phyloP scores from a whole-genome alignment of 768 basidiomycete species.

The Pleurotus giganteus region DNA sequence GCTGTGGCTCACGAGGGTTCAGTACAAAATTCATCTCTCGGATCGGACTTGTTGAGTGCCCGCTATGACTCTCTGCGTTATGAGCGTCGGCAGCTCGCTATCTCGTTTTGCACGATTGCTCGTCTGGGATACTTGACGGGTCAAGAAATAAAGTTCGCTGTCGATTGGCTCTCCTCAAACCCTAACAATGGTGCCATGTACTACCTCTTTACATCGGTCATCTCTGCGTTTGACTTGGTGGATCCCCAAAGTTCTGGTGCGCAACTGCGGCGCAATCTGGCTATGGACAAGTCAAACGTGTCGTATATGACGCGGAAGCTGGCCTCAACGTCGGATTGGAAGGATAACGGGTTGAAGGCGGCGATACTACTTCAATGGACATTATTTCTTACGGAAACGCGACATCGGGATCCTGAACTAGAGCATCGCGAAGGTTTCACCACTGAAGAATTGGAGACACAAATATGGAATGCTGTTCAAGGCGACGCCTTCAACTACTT shows the following conservation, averaged over 20 bases:
- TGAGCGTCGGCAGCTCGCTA: slow-evolving; percentile 67
- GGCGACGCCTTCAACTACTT: slow-evolving; percentile 80
- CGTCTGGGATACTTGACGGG: slow-evolving; percentile 60
- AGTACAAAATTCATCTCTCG: slow-evolving; percentile 50
- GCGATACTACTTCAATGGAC: slow-evolving; percentile 84
- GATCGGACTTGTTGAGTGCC: slow-evolving; percentile 63
- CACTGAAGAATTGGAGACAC: slow-evolving; percentile 77
- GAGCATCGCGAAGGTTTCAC: slow-evolving; percentile 65
- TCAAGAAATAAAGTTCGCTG: slow-evolving; percentile 56
- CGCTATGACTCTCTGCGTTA: slow-evolving; percentile 72
- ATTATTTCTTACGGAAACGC: slow-evolving; percentile 74
- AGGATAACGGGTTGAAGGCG: slow-evolving; percentile 67
- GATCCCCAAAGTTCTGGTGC: slow-evolving; percentile 50
- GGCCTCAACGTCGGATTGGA: slow-evolving; percentile 56
- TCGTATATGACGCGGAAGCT: slow-evolving; percentile 61
- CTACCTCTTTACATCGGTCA: slow-evolving; percentile 64
- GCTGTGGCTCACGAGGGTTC: slow-evolving; percentile 3
- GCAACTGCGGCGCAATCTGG: slow-evolving; percentile 43
- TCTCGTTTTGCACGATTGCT: slow-evolving; percentile 60
- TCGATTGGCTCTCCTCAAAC: slow-evolving; percentile 70
- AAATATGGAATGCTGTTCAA: slow-evolving; percentile 82
- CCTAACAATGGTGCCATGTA: slow-evolving; percentile 67
- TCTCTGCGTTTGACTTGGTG: slow-evolving; percentile 65
- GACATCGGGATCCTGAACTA: slow-evolving; percentile 64
- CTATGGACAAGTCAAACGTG: slow-evolving; percentile 45